Evolutionary conservation across 495 filamentous ascomycete genomes (phyloP), one percentile per base, ranked within the genome.

Genomic region (Lophiostoma macrostomum): DNA sequence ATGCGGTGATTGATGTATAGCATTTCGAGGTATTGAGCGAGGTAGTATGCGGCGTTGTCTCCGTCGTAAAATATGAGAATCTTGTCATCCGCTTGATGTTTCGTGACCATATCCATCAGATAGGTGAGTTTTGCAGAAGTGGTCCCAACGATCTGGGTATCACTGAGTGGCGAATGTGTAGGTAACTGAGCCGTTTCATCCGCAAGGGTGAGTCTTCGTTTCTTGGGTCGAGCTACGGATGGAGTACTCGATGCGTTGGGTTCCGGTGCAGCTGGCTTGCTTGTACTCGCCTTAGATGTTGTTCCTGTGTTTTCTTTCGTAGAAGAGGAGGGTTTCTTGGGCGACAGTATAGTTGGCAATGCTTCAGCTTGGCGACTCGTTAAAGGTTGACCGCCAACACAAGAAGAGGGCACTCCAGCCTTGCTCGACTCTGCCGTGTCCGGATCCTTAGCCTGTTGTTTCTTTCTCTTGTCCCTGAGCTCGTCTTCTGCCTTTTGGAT

Each of bases 31-130:
- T 85, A 81, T 61, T 91, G 84, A 11, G 88, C 85, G 32, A 96
- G 55, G 61, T 73, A 73, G 52, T 64, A 73, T 0, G 91, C 90
- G 4, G 86, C 76, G 62, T 93, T 90, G 43, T 90, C 83, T 45
- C 84, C 84, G 47, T 96, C 91, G 69, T 95, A 96, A 65, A 97
- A 97, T 19, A 96, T 78, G 34, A 97, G 77, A 23, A 91, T 96
- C 63, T 97, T 95, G 51, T 95, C 90, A 0, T 75, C 63, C 5
- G 74, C 64, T 35, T 95, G 79, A 41, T 88, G 73, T 39, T 79
- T 70, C 2, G 80, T 60, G 11, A 96, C 80, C 45, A 76, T 73
- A 47, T 89, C 83, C 7, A 96, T 69, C 1, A 97, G 75, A 58
- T 96, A 96, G 2, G 85, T 89, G 2, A 97, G 73, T 68, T 97